phyloP scores from a whole-genome alignment of 192 early-diverging fungal species.

The Backusella australiensis region DNA sequence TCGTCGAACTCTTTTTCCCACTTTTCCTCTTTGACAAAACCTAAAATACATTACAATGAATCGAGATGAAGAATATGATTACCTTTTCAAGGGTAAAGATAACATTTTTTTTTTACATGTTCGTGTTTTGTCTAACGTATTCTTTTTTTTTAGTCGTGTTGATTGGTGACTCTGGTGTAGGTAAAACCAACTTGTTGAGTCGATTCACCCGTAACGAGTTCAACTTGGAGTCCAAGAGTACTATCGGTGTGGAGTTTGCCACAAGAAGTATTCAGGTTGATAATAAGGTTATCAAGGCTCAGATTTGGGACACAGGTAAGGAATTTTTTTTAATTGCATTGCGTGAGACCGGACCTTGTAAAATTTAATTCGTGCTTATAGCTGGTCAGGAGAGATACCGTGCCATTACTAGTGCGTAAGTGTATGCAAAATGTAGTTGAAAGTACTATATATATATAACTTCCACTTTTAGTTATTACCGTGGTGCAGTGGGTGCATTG shows the following conservation, averaged over 20 bases:
- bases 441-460: not conserved
- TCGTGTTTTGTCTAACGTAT: not conserved
- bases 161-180: conserved; percentile 95
- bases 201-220: conserved; percentile 98
- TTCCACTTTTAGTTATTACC: conserved; percentile 72
- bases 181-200: conserved; percentile 95
- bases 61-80: conserved; percentile 18
- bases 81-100: conserved; percentile 18
- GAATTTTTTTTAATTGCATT: not conserved
- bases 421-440: conserved; percentile 17
- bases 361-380: conserved; percentile 15
- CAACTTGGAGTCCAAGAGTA: conserved; percentile 96
- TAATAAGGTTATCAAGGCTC: conserved; percentile 95
- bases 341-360: not conserved
- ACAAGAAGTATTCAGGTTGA: conserved; percentile 95
- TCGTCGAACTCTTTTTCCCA: not conserved
- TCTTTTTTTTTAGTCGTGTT: conserved; percentile 67
- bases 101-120: not conserved
- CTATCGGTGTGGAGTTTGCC: conserved; percentile 98
- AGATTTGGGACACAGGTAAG: conserved; percentile 97
- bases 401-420: conserved; percentile 74
- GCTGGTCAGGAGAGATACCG: conserved; percentile 79
- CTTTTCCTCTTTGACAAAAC: not conserved
- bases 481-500: conserved; percentile 96
- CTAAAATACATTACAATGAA: not conserved